phyloP scores from a whole-genome alignment of 352 stramenopile species.

The Phytophthora pseudosyringae region DNA sequence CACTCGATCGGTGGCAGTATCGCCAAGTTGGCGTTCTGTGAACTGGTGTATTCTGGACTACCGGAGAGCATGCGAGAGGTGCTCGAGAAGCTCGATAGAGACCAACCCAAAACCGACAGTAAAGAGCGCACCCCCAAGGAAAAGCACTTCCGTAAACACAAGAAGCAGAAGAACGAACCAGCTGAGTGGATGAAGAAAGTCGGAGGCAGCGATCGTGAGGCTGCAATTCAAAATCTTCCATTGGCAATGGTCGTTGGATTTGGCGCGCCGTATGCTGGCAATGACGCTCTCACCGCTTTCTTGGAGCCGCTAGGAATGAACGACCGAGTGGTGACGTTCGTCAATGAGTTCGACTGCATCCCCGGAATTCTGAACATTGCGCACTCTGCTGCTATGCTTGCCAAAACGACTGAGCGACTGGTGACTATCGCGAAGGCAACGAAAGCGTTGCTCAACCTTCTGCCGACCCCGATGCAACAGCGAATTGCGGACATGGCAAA shows the following conservation, averaged over 20 bases:
- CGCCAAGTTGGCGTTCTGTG: conserved; percentile 71
- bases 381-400: conserved; percentile 73
- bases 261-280: conserved; percentile 71
- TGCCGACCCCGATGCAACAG: conserved; percentile 73
- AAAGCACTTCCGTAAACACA: conserved; percentile 32
- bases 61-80: conserved; percentile 42
- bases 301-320: conserved; percentile 52
- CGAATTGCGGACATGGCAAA: conserved; percentile 43
- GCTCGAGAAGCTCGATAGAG: conserved; percentile 59
- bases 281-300: conserved; percentile 54
- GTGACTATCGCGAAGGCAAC: conserved; percentile 83
- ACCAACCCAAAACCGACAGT: conserved; percentile 41
- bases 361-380: conserved; percentile 81
- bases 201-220: conserved; percentile 18
- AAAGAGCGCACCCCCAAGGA: conserved; percentile 31
- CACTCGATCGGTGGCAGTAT: conserved; percentile 84
- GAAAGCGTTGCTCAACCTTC: conserved; percentile 66
- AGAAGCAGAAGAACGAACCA: conserved; percentile 27
- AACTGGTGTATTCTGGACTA: conserved; percentile 71
- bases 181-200: conserved; percentile 28
- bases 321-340: conserved; percentile 71
- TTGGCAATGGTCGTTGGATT: conserved; percentile 72
- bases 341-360: conserved; percentile 88
- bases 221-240: conserved; percentile 28
- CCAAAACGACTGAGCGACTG: conserved; percentile 78